Percentiles rank a stretch among this genome's conserved stretches.
Evolutionary conservation across 2,329 filamentous ascomycete genomes (phyloP).

Genomic region (Claviceps pusilla): DNA sequence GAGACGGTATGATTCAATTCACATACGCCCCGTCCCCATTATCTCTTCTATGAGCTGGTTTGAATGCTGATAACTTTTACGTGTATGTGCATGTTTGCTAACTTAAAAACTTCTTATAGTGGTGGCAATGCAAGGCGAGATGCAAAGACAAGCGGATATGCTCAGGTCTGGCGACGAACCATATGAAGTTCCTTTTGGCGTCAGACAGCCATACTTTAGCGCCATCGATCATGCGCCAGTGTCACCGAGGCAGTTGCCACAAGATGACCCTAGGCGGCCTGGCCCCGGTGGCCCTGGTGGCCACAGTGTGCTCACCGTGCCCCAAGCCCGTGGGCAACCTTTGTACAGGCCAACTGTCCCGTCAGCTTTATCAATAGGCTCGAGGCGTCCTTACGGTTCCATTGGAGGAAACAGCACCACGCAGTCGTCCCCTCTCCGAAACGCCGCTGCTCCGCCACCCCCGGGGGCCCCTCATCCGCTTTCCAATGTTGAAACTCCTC

Average conservation of each 20-base stretch:
- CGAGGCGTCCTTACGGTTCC: slow-evolving; percentile 70
- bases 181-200: slow-evolving; percentile 53
- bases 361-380: slow-evolving; percentile 64
- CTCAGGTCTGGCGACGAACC: slow-evolving; percentile 45
- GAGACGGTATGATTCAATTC: slow-evolving; percentile 50
- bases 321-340: slow-evolving; percentile 41
- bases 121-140: slow-evolving; percentile 39
- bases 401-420: slow-evolving; percentile 57
- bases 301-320: slow-evolving; percentile 40
- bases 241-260: slow-evolving; percentile 73
- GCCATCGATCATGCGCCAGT: slow-evolving; percentile 62
- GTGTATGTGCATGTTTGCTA: not conserved
- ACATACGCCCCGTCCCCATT: no score
- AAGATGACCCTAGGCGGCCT: slow-evolving; percentile 69
- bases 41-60: not conserved
- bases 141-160: slow-evolving; percentile 45
- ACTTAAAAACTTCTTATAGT: slow-evolving; percentile 23
- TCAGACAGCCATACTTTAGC: slow-evolving; percentile 51
- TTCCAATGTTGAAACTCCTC: slow-evolving; percentile 45
- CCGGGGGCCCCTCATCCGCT: slow-evolving; percentile 52
- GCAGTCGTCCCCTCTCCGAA: slow-evolving; percentile 63
- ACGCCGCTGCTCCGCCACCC: slow-evolving; percentile 49
- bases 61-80: not conserved
- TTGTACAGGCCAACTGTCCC: slow-evolving; percentile 66
- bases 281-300: slow-evolving; percentile 42